Base-by-base conservation (phyloP, 306 rosid genomes). In the Carpinus viminea region DNA sequence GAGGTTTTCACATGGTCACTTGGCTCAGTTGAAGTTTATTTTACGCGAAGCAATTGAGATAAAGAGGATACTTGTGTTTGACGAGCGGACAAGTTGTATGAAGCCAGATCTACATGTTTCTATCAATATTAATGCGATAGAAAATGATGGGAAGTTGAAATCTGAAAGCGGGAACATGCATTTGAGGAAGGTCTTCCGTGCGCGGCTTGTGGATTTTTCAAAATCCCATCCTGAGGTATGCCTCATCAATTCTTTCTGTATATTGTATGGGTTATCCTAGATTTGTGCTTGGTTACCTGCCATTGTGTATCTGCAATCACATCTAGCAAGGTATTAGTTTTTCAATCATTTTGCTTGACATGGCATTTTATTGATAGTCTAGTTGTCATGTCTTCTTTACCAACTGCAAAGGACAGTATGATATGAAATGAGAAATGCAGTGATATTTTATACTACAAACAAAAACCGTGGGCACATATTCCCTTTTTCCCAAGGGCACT, bases 21-120 rank as follows among this genome's bases (percentile, higher is more conserved):
- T 94, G 80, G 98, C 97, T 43, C 93, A 94, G 74, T 66, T 94
- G 87, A 92, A 90, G 83, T 89, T 78, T 68, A 76, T 92, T 38
- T 85, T 92, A 24, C 93, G 89, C n/a, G 92, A 91, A 85, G 98
- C 81, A 20, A 79, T 94, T 71, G 87, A 41, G 80, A 66, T 88
- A 20, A 87, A 89, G 87, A 91, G 80, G 74, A 31, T 86, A 16
- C 71, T 83, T 1, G 74, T 81, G 73, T 79, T 78, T 48, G 93
- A 92, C 57, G 94, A 91, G 78, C 74, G 71, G 54, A 86, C 89
- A 2, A 76, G 93, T 56, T 87, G 93, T 82, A 86, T 89, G 93
- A 88, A 84, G 83, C 94, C 92, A 1, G 96, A 94, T 73, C 91
- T 94, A 53, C 94, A 80, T 70, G 80, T 94, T 72, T 24, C 85